phyloP scores from a whole-genome alignment of 2,329 filamentous ascomycete species.

The Exophiala sp. region DNA sequence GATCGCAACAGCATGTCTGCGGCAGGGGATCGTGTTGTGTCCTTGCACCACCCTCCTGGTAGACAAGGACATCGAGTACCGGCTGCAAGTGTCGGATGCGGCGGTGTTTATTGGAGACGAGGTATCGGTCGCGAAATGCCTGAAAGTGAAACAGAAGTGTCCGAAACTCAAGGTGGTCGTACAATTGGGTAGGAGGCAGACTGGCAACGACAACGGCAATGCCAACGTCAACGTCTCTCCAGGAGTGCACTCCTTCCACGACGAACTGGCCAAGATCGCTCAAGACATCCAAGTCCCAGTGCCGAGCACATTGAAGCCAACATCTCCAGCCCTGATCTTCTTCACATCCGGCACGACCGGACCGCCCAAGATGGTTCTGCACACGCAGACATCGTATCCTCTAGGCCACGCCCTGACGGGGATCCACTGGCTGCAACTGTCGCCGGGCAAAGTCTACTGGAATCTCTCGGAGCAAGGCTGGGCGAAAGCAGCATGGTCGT shows the following conservation, averaged over 20 bases:
- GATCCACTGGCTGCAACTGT: conserved; percentile 36
- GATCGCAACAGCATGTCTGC: conserved; percentile 36
- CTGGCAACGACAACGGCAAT: conserved; percentile 14
- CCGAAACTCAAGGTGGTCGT: conserved; percentile 34
- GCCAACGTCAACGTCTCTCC: neutral
- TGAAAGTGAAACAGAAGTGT: conserved; percentile 32
- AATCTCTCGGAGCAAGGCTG: conserved; percentile 41
- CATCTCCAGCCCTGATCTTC: conserved; percentile 35
- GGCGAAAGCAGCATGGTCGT: conserved; percentile 41
- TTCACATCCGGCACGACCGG: conserved; percentile 41
- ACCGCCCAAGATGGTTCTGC: conserved; percentile 39
- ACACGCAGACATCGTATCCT: conserved; percentile 40
- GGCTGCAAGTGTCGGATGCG: conserved; percentile 33
- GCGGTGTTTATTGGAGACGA: conserved; percentile 38
- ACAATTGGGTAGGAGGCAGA: conserved; percentile 24
- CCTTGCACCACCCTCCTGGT: conserved; percentile 38
- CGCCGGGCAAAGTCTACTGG: conserved; percentile 37
- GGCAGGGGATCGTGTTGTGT: conserved; percentile 36
- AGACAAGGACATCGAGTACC: conserved; percentile 38
- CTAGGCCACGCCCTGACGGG: conserved; percentile 38
- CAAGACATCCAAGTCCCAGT: conserved; percentile 20
- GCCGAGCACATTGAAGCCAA: conserved; percentile 25
- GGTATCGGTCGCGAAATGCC: conserved; percentile 34
- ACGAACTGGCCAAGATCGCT: conserved; percentile 29
- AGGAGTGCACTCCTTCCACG: conserved; percentile 30